A percentile compares a stretch with the other conserved stretches of the same genome.
Evolutionary conservation across 345 rosid species (phyloP).

Genomic region (Dimocarpus longan): DNA sequence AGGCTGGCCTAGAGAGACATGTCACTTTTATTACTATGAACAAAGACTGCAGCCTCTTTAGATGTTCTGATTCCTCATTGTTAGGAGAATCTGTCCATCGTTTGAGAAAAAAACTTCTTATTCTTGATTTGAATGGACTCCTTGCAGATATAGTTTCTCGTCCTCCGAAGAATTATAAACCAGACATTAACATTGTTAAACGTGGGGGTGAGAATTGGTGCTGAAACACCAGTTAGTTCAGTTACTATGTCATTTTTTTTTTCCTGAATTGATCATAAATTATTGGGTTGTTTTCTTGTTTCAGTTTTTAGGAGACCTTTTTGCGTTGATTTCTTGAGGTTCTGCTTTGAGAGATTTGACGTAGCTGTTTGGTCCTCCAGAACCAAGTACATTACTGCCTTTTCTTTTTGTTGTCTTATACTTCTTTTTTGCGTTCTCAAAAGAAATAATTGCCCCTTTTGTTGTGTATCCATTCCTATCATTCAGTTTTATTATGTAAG

Average conservation of each 20-base stretch:
- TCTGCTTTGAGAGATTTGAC: conserved; percentile 66
- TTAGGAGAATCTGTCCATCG: conserved; percentile 14
- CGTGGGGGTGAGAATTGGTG: conserved; percentile 56
- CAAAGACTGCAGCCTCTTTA: conserved; percentile 4
- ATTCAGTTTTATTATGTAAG: background rate
- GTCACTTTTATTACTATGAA: conserved; percentile 12
- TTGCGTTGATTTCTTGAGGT: conserved; percentile 47
- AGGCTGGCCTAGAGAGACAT: conserved; percentile 9
- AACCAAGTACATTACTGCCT: conserved; percentile 34
- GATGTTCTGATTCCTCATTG: conserved; percentile 11
- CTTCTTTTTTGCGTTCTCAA: background rate
- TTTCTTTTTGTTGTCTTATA: background rate
- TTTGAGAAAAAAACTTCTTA: conserved; percentile 56
- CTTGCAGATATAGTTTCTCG: conserved; percentile 65
- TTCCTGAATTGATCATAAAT: background rate
- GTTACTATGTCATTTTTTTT: conserved; percentile 10
- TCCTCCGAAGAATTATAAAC: conserved; percentile 41
- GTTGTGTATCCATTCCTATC: background rate
- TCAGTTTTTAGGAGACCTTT: conserved; percentile 61
- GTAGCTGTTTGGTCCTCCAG: conserved; percentile 70
- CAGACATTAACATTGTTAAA: conserved; percentile 52
- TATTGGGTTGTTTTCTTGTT: conserved; percentile 19
- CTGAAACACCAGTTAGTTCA: background rate
- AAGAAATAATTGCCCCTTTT: background rate
- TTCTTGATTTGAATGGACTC: conserved; percentile 91